Percentiles rank a stretch among this genome's conserved stretches.
Conservation (phyloP, 208 protist genomes). For the Leishmania aethiopica region DNA sequence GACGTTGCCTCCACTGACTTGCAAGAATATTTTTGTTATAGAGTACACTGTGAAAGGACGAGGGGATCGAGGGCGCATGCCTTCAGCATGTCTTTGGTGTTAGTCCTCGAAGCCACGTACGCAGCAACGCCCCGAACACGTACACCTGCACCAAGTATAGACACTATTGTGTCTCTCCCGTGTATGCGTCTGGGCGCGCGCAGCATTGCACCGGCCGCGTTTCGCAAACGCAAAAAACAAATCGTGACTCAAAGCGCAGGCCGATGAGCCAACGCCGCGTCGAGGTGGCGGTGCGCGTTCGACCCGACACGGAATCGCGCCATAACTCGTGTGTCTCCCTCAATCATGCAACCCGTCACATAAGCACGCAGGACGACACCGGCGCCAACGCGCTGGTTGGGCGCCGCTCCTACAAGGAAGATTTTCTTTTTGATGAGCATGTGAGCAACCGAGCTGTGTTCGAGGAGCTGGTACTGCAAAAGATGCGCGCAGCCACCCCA, state of each 20-base stretch:
- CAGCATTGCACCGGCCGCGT: not conserved
- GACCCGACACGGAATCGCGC: conserved; percentile 26
- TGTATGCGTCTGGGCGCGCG: not conserved
- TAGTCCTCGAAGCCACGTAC: not conserved
- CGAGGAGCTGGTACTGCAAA: conserved; percentile 53
- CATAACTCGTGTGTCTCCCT: conserved; percentile 45
- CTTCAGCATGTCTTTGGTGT: not conserved
- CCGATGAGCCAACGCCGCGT: conserved; percentile 50
- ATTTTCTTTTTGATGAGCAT: conserved; percentile 44
- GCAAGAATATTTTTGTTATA: not conserved
- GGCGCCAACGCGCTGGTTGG: conserved; percentile 12
- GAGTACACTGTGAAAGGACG: not conserved
- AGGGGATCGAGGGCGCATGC: not conserved
- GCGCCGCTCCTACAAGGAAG: conserved; percentile 36
- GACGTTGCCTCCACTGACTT: not conserved
- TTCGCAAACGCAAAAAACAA: not conserved
- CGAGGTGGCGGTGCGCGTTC: conserved; percentile 73
- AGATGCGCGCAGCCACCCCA: conserved; percentile 53
- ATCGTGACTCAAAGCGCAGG: too few relatives aligned
- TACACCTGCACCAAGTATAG: not conserved
- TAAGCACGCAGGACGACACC: conserved; percentile 30
- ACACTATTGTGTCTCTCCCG: not conserved
- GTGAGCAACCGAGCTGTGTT: conserved; percentile 71
- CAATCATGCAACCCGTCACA: conserved; percentile 11
- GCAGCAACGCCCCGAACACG: not conserved